Evolutionary conservation across 306 rosid species (phyloP).

Genomic region (Nissolia schottii): DNA sequence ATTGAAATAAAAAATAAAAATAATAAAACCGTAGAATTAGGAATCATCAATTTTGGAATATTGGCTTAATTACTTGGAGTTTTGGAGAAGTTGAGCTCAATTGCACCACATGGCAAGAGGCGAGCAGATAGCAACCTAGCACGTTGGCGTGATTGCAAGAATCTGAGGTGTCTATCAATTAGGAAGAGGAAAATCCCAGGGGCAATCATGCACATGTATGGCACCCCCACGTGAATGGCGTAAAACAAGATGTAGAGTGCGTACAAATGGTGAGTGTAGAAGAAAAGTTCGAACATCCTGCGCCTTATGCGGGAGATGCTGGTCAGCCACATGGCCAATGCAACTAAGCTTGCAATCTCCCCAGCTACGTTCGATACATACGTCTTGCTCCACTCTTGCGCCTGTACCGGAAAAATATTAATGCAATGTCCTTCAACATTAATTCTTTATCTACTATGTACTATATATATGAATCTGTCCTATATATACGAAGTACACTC

Average conservation of each 20-base stretch:
- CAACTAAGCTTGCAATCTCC: conserved; percentile 44
- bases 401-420: too few species aligned
- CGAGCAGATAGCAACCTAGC: conserved; percentile 50
- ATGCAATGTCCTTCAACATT: too few species aligned
- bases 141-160: conserved; percentile 51
- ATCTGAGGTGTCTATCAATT: conserved; percentile 54
- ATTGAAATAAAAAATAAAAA: too few species aligned
- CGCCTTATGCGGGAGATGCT: conserved; percentile 43
- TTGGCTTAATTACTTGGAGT: conserved; percentile 32
- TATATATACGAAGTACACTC: too few species aligned
- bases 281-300: conserved; percentile 68
- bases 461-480: too few species aligned
- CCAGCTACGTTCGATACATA: conserved; percentile 61
- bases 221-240: conserved; percentile 52
- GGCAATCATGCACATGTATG: conserved; percentile 45
- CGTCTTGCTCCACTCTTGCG: conserved; percentile 47
- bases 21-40: too few species aligned
- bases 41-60: too few species aligned
- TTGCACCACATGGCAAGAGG: conserved; percentile 39
- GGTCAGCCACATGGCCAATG: conserved; percentile 52
- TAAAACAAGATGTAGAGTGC: conserved; percentile 52
- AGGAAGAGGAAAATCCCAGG: conserved; percentile 72
- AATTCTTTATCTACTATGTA: too few species aligned
- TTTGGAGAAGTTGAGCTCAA: conserved; percentile 67
- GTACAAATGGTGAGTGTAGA: conserved; percentile 68